phyloP scores from a whole-genome alignment of 805 yeast genomes.

The Saccharomycopsis selenospora region DNA sequence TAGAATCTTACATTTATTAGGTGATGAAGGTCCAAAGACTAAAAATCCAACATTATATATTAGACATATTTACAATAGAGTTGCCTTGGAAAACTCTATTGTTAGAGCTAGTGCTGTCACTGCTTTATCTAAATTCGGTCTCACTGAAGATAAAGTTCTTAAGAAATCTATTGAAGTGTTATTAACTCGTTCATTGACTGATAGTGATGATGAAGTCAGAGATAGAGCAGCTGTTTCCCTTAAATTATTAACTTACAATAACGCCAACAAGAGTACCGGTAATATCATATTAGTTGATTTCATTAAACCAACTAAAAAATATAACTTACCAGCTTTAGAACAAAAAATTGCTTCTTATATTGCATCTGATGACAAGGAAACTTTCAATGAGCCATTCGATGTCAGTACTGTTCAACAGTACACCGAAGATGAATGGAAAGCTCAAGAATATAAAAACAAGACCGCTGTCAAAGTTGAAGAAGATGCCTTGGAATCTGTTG shows the following conservation, averaged over 20 bases:
- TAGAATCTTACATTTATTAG: slow-evolving; percentile 85
- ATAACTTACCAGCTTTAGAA: slow-evolving; percentile 74
- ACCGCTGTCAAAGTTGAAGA: slow-evolving; percentile 26
- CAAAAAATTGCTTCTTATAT: slow-evolving; percentile 68
- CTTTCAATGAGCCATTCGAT: slow-evolving; percentile 58
- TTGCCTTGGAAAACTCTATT: slow-evolving; percentile 90
- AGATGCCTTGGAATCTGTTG: slow-evolving; percentile 27
- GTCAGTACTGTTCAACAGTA: slow-evolving; percentile 57
- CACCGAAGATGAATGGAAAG: slow-evolving; percentile 61
- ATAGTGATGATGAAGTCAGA: slow-evolving; percentile 93
- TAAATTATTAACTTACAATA: slow-evolving; percentile 44
- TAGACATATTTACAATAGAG: slow-evolving; percentile 94
- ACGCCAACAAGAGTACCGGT: slow-evolving; percentile 29
- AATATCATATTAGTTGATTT: slow-evolving; percentile 35
- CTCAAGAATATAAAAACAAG: slow-evolving; percentile 53
- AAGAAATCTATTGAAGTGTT: slow-evolving; percentile 64
- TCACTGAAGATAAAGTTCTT: slow-evolving; percentile 62
- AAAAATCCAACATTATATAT: slow-evolving; percentile 82
- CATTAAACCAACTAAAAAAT: slow-evolving; percentile 60
- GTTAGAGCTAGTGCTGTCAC: slow-evolving; percentile 94
- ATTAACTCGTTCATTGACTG: slow-evolving; percentile 76
- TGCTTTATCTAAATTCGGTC: slow-evolving; percentile 85
- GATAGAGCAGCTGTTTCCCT: slow-evolving; percentile 91
- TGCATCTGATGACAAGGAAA: slow-evolving; percentile 39
- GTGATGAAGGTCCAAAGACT: slow-evolving; percentile 89